phyloP scores from a whole-genome alignment of 2,329 filamentous ascomycete species.

The Aspergillus arachidicola region DNA sequence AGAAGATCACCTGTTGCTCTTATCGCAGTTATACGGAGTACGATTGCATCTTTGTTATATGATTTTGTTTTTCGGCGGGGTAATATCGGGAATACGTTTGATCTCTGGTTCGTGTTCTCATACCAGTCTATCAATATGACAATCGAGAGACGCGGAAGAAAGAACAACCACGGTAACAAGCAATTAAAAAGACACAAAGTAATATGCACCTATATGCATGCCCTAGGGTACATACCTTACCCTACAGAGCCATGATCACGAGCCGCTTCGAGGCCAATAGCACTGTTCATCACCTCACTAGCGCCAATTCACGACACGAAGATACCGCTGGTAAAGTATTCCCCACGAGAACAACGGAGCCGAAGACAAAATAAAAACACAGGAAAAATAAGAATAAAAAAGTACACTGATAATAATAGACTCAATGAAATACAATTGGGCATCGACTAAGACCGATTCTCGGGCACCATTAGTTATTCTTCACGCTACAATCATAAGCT shows the following conservation, averaged over 20 bases:
- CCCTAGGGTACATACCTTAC: constrained; percentile 3
- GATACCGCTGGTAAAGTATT: neutral
- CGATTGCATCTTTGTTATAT: neutral
- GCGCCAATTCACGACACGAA: neutral
- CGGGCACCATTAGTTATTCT: constrained; percentile 5
- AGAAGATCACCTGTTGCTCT: neutral
- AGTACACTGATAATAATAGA: neutral
- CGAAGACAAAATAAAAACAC: neutral
- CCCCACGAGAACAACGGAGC: neutral
- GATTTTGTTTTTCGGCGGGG: neutral
- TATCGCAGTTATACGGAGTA: neutral
- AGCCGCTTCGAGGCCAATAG: constrained; percentile 3
- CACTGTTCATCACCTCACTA: constrained; percentile 1
- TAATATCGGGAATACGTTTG: neutral
- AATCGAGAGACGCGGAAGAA: neutral
- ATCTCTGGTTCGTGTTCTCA: neutral
- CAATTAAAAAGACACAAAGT: neutral
- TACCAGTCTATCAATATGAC: neutral
- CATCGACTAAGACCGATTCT: neutral
- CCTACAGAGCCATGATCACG: constrained; percentile 7
- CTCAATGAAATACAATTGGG: neutral
- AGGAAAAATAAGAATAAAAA: neutral
- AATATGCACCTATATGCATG: neutral
- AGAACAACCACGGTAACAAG: neutral
- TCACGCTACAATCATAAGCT: neutral